phyloP scores from a whole-genome alignment of 1,284 basidiomycete species.

The Rhodotorula glutinis region DNA sequence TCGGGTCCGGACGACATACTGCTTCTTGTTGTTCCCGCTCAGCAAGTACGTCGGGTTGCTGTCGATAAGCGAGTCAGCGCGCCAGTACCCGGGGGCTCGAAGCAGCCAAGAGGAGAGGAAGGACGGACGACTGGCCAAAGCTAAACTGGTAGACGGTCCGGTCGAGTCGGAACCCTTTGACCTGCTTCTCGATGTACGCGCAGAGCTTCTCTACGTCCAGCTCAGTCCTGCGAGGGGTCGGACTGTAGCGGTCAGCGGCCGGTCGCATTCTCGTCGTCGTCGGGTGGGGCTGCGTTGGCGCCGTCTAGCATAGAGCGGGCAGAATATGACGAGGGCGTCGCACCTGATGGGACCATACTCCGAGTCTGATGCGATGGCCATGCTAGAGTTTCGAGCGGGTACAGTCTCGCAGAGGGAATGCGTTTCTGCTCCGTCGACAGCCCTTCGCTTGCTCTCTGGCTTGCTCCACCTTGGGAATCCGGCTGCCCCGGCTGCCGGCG shows the following conservation, averaged over 20 bases:
- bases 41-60: slow-evolving; percentile 95
- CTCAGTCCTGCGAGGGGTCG: slow-evolving; percentile 14
- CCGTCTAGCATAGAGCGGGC: no score
- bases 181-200: slow-evolving; percentile 16
- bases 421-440: no score
- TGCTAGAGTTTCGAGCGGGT: neutral
- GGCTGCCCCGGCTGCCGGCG: no score
- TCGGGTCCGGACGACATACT: slow-evolving; percentile 88
- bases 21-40: slow-evolving; percentile 62
- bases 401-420: neutral
- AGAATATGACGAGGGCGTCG: neutral
- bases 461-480: no score
- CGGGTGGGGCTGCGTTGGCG: neutral
- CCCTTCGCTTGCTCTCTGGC: no score
- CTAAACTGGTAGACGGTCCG: slow-evolving; percentile 87
- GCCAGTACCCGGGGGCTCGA: no score
- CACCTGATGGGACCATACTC: neutral
- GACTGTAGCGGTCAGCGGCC: neutral
- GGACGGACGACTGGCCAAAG: slow-evolving; percentile 45
- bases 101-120: neutral
- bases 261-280: neutral
- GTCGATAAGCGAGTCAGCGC: slow-evolving; percentile 50
- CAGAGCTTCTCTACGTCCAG: slow-evolving; percentile 21
- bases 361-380: slow-evolving; percentile 2
- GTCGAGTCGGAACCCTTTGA: slow-evolving; percentile 58